A percentile compares a stretch with the other conserved stretches of the same genome.
Conservation (phyloP, 345 rosid genomes). For the Sapria himalayana region DNA sequence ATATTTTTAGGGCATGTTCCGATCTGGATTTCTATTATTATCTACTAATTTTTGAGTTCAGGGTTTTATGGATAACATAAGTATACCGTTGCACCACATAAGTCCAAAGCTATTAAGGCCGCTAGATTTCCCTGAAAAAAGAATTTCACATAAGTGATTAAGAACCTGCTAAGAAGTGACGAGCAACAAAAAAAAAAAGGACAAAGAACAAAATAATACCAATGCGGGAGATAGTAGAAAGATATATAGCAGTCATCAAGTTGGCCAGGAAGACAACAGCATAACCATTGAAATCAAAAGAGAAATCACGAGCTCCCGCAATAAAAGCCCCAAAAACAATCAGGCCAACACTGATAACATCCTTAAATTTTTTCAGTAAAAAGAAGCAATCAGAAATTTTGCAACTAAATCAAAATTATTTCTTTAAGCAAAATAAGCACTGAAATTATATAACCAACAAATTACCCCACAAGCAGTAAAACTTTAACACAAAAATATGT, state of each 20-base stretch:
- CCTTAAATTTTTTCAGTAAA: slow-evolving; percentile 26
- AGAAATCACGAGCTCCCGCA: slow-evolving; percentile 94
- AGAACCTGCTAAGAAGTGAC: slow-evolving; percentile 3
- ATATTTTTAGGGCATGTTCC: too few relatives aligned
- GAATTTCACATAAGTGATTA: slow-evolving; percentile 2
- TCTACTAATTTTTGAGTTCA: too few relatives aligned
- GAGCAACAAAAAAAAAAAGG: slow-evolving; percentile 1
- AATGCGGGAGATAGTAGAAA: slow-evolving; percentile 70
- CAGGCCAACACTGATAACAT: slow-evolving; percentile 69
- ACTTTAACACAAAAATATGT: too few relatives aligned
- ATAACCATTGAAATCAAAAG: slow-evolving; percentile 84
- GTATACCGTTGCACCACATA: slow-evolving; percentile 96
- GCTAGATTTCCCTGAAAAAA: slow-evolving; percentile 68
- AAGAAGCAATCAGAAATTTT: slow-evolving; percentile 16
- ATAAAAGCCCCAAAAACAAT: slow-evolving; percentile 75
- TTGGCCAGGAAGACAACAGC: slow-evolving; percentile 72
- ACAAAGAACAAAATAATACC: slow-evolving; percentile 24
- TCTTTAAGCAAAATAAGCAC: too few relatives aligned
- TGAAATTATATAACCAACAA: too few relatives aligned
- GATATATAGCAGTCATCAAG: slow-evolving; percentile 77
- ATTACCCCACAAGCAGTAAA: too few relatives aligned
- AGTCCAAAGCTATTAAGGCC: slow-evolving; percentile 97
- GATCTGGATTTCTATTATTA: too few relatives aligned
- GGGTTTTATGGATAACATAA: too few relatives aligned
- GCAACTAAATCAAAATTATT: slow-evolving; percentile 8